phyloP scores from a whole-genome alignment of 345 rosid species.

The Raphanus sativus region DNA sequence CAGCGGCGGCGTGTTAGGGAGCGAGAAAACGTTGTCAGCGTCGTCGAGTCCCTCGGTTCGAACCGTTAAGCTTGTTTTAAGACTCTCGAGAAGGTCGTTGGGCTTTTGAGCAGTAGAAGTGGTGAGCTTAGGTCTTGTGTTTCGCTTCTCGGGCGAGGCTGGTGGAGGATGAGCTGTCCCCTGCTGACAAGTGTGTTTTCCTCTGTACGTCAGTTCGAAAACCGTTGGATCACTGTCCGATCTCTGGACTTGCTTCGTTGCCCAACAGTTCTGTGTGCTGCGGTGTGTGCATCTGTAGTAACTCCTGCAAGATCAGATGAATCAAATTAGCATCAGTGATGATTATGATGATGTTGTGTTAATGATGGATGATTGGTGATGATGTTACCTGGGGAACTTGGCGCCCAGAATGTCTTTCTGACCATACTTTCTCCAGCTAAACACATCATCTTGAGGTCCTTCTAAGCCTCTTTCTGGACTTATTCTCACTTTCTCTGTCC shows the following conservation, averaged over 20 bases:
- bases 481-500: slow-evolving; percentile 72
- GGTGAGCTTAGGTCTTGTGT: slow-evolving; percentile 1
- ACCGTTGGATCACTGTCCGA: slow-evolving; percentile 74
- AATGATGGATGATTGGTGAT: background rate
- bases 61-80: slow-evolving; percentile 32
- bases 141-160: slow-evolving; percentile 27
- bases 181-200: slow-evolving; percentile 64
- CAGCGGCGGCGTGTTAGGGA: slow-evolving; percentile 35
- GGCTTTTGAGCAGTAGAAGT: slow-evolving; percentile 5
- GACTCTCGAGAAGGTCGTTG: slow-evolving; percentile 26
- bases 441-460: slow-evolving; percentile 81
- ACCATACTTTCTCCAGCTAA: slow-evolving; percentile 93
- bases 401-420: slow-evolving; percentile 90
- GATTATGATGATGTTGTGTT: background rate
- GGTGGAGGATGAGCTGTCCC: slow-evolving; percentile 35
- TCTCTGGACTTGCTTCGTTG: slow-evolving; percentile 88
- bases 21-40: slow-evolving; percentile 34
- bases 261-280: slow-evolving; percentile 69
- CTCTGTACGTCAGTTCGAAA: slow-evolving; percentile 75
- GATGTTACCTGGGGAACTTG: slow-evolving; percentile 73
- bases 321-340: slow-evolving; percentile 7
- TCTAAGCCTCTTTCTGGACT: slow-evolving; percentile 65
- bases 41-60: slow-evolving; percentile 31
- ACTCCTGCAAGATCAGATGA: slow-evolving; percentile 21
- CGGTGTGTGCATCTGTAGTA: slow-evolving; percentile 84